These are phyloP conservation scores for Echeveria elegans DNA, from an alignment of 164 flowering plant genomes.

Conservation along the genomic window DNA sequence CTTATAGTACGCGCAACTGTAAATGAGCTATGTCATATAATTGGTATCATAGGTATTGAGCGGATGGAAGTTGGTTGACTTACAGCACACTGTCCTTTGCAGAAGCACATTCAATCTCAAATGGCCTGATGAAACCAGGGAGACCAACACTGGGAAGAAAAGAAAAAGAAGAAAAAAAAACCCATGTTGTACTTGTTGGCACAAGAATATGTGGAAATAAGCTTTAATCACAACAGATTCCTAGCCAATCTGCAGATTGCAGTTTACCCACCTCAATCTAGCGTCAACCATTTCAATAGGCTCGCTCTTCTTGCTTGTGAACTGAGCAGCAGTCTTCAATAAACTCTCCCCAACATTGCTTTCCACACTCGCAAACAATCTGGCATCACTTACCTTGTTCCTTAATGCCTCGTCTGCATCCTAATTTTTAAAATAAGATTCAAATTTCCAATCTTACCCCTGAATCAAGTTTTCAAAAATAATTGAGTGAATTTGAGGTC, in stretches of 20 bases:
- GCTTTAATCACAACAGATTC: background rate
- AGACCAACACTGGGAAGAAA: slow-evolving; percentile 2
- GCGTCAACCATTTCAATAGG: background rate
- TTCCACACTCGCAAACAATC: slow-evolving; percentile 11
- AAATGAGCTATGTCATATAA: background rate
- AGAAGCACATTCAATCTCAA: background rate
- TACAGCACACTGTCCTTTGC: background rate
- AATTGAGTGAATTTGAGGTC: background rate
- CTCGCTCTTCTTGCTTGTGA: slow-evolving; percentile 3
- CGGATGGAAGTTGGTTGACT: background rate
- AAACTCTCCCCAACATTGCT: background rate
- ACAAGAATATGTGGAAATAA: background rate
- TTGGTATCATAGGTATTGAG: background rate
- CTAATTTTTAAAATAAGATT: too few relatives aligned
- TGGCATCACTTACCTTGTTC: slow-evolving; percentile 16
- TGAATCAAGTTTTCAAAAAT: too few relatives aligned
- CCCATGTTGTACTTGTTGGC: background rate
- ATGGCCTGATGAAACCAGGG: background rate
- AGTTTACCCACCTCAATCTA: slow-evolving; percentile 2
- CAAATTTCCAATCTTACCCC: too few relatives aligned
- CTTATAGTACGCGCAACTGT: background rate
- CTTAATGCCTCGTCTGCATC: slow-evolving; percentile 10
- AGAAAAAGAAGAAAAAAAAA: background rate
- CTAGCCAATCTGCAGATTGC: background rate
- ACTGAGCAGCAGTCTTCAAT: slow-evolving; percentile 3